Evolutionary conservation across 495 filamentous ascomycete species (phyloP), one percentile per base, ranked within the genome.

Genomic region (Pyrenula aspistea): DNA sequence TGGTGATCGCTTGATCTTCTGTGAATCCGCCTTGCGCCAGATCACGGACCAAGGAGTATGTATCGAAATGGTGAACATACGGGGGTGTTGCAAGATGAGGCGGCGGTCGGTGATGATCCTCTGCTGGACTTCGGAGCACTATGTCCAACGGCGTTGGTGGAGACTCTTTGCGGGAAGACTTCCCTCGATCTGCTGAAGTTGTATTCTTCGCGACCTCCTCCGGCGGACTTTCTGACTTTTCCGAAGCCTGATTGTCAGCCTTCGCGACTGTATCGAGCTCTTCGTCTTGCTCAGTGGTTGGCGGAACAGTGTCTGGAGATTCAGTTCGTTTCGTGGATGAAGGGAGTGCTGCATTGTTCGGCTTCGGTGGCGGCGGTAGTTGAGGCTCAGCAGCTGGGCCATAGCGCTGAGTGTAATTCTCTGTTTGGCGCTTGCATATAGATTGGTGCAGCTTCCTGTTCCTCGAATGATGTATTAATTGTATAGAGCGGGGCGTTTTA

Each of bases 31-130:
- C 78, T 0, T 69, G 68, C 21, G 83, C 74, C 2, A 98, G 82
- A 60, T 87, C 79, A 51, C 84, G 83, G 2, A 96, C 93, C 1
- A 96, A 78, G 2, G 81, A 82, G 64, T 91, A 97, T 19, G 86
- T 95, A 71, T 98, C 93, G 68, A 98, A 98, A 72, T 96, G 89
- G 72, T 98, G 93, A 12, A 95, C 82, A 67, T 95, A 92, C 2
- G 82, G 87, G 15, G 87, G 79, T 0, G 88, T 80, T 4, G 82
- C 73, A 25, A 96, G 62, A 60, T 88, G 83, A 51, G 84, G 84
- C 15, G 31, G 31, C 19, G 79, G 80, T 59, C 79, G 79, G 11
- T 74, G 62, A 49, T 59, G 64, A 50, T 73, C 65, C 21, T 78
- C 66, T 1, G 77, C 71, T 2, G 77, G 73, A 72, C 78, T 83